These are phyloP conservation scores for Limonomyces culmigenus DNA, from an alignment of 1,284 basidiomycete species.

Conservation along the genomic window DNA sequence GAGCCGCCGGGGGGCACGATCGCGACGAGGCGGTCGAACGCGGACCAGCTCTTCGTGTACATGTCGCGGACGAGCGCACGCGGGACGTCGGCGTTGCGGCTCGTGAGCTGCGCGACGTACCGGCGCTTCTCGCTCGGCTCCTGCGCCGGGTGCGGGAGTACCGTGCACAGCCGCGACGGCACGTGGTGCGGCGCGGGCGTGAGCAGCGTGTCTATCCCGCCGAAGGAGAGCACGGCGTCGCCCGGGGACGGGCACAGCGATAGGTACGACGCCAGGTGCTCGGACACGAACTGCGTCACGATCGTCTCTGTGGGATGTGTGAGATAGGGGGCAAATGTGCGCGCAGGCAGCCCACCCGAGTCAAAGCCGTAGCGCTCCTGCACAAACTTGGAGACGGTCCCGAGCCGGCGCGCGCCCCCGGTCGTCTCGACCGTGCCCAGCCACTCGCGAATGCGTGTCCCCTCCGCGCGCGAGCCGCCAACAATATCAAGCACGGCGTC, in stretches of 20 bases:
- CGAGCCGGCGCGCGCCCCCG: slow-evolving; percentile 40
- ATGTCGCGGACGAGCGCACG: slow-evolving; percentile 70
- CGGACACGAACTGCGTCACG: slow-evolving; percentile 58
- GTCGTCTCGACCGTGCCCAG: slow-evolving; percentile 55
- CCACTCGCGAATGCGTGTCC: slow-evolving; percentile 49
- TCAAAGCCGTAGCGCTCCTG: slow-evolving; percentile 69
- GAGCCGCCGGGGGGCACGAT: slow-evolving; percentile 77
- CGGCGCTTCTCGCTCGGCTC: slow-evolving; percentile 52
- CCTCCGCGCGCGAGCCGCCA: slow-evolving; percentile 56
- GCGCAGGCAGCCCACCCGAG: slow-evolving; percentile 27
- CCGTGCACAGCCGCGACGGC: slow-evolving; percentile 49
- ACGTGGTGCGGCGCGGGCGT: slow-evolving; percentile 55
- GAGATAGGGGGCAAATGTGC: slow-evolving; percentile 3
- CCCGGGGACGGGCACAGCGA: slow-evolving; percentile 52
- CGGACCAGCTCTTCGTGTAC: slow-evolving; percentile 83
- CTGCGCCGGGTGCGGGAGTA: slow-evolving; percentile 65
- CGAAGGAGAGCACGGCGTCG: slow-evolving; percentile 59
- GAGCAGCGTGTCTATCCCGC: slow-evolving; percentile 61
- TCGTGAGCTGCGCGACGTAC: slow-evolving; percentile 52
- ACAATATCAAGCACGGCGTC: slow-evolving; percentile 60
- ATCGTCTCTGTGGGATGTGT: slow-evolving; percentile 34
- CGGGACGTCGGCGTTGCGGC: slow-evolving; percentile 70
- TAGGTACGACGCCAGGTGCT: slow-evolving; percentile 58
- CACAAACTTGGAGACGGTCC: slow-evolving; percentile 54
- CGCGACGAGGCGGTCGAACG: slow-evolving; percentile 67